A percentile compares a stretch with the other conserved stretches of the same genome.
Evolutionary conservation across 1,284 basidiomycete genomes (phyloP).

Genomic region (Schizopora paradoxa): DNA sequence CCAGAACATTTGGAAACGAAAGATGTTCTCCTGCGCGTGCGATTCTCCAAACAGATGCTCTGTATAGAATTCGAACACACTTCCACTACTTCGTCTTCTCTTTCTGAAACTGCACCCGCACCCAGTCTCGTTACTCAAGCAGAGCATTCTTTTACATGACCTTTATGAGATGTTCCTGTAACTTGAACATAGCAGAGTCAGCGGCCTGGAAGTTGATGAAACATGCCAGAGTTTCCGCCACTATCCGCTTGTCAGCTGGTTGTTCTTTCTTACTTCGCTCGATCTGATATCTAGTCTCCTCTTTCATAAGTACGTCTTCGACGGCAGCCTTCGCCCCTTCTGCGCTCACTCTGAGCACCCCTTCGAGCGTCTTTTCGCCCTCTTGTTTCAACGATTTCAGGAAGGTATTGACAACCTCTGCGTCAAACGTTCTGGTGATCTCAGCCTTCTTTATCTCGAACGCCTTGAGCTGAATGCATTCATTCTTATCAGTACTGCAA

Average conservation of each 20-base stretch:
- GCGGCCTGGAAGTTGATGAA: not conserved
- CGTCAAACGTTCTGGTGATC: not conserved
- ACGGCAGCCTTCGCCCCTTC: not conserved
- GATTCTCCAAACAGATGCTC: too few species aligned
- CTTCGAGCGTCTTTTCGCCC: not conserved
- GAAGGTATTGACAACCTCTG: not conserved
- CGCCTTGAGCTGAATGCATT: not conserved
- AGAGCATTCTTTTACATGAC: not conserved
- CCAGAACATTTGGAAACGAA: too few species aligned
- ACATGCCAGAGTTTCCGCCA: not conserved
- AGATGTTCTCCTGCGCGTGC: too few species aligned
- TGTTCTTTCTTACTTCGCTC: not conserved
- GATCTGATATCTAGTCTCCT: not conserved
- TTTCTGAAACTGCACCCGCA: too few species aligned
- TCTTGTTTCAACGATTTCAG: not conserved
- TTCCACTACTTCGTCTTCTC: too few species aligned
- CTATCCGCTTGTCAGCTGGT: not conserved
- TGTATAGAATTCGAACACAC: too few species aligned
- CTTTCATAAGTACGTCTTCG: not conserved
- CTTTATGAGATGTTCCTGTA: not conserved
- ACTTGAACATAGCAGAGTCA: not conserved
- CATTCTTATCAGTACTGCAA: not conserved
- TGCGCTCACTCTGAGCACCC: not conserved
- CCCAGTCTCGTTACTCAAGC: too few species aligned
- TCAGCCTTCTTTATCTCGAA: not conserved